These are phyloP conservation scores for Penicillium nordicum DNA, from an alignment of 2,329 filamentous ascomycete species.

Conservation along the genomic window DNA sequence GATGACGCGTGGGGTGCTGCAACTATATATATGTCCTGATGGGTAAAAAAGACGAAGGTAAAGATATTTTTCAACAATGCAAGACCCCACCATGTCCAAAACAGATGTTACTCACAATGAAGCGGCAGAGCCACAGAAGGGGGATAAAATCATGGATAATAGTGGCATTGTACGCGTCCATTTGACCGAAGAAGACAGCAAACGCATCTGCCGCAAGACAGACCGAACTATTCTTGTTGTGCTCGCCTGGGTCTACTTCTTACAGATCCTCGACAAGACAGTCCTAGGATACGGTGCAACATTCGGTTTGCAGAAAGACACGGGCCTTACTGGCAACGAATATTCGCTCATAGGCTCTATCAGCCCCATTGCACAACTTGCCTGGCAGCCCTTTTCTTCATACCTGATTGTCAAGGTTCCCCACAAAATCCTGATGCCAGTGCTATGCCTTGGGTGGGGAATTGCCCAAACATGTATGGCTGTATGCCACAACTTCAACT, in stretches of 20 bases:
- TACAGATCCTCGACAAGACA: conserved; percentile 57
- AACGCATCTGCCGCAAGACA: conserved; percentile 59
- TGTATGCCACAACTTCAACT: conserved; percentile 45
- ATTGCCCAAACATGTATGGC: conserved; percentile 49
- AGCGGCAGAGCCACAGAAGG: conserved; percentile 8
- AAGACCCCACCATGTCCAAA: conserved; percentile 17
- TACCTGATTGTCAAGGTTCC: conserved; percentile 60
- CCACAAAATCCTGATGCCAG: conserved; percentile 57
- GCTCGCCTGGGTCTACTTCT: conserved; percentile 47
- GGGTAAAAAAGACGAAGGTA: neutral
- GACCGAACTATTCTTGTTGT: conserved; percentile 56
- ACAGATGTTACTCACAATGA: conserved; percentile 22
- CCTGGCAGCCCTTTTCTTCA: conserved; percentile 59
- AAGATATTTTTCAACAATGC: conserved; percentile 2
- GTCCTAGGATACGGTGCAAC: conserved; percentile 58
- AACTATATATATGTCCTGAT: neutral
- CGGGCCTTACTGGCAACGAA: conserved; percentile 51
- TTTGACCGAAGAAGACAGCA: conserved; percentile 43
- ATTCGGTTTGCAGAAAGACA: conserved; percentile 52
- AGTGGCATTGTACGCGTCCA: conserved; percentile 22
- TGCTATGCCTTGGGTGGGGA: conserved; percentile 48
- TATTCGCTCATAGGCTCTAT: conserved; percentile 59
- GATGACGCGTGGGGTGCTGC: neutral
- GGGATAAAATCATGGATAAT: conserved; percentile 12
- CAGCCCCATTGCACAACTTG: conserved; percentile 57